These are phyloP conservation scores for Hemisphaericaspora nanyangensis DNA, from an alignment of 805 yeast species.

Conservation along the genomic window DNA sequence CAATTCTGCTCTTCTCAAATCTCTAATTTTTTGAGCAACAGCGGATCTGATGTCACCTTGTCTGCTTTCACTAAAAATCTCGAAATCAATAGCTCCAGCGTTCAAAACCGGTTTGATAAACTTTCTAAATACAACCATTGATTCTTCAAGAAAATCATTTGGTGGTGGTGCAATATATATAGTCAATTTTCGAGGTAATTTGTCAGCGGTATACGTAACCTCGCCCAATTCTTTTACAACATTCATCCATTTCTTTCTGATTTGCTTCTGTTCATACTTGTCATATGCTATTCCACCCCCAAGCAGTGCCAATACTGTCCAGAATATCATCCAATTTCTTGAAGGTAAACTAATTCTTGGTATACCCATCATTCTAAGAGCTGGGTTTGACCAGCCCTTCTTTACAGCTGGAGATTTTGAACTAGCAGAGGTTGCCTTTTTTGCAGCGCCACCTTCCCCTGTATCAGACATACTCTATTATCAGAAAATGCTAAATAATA, in stretches of 20 bases:
- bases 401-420: constrained; percentile 15
- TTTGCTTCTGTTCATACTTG: constrained; percentile 62
- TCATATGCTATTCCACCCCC: constrained; percentile 82
- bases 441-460: neutral
- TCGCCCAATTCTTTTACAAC: constrained; percentile 53
- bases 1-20: constrained; percentile 42
- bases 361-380: constrained; percentile 80
- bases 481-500: too few relatives aligned
- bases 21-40: constrained; percentile 81
- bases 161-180: constrained; percentile 97
- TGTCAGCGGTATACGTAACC: constrained; percentile 39
- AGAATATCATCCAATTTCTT: constrained; percentile 89
- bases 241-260: constrained; percentile 62
- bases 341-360: constrained; percentile 77
- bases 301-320: constrained; percentile 61
- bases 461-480: neutral
- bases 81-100: constrained; percentile 81
- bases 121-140: constrained; percentile 68
- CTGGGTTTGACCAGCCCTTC: constrained; percentile 66
- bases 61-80: constrained; percentile 67
- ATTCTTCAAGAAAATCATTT: constrained; percentile 76
- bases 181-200: constrained; percentile 69
- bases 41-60: constrained; percentile 84
- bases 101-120: constrained; percentile 83
- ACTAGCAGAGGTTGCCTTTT: neutral